phyloP scores from a whole-genome alignment of 1,139 yeast genomes.

The Candida sp. region DNA sequence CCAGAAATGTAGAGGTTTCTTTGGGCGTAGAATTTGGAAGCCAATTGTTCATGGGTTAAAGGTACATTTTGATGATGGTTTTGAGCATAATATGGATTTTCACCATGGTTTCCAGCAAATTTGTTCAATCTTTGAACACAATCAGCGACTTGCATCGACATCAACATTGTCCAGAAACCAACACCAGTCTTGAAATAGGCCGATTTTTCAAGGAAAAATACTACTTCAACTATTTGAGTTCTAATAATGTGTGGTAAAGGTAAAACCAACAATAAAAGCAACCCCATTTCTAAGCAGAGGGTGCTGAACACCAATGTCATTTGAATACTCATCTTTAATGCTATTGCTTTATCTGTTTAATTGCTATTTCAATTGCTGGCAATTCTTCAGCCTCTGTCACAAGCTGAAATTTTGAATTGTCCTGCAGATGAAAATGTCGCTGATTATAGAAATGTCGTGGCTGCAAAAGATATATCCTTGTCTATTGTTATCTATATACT shows the following conservation, averaged over 20 bases:
- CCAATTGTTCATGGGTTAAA: conserved; percentile 39
- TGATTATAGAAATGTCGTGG: too few relatives aligned
- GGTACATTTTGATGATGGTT: conserved; percentile 7
- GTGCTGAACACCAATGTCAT: conserved; percentile 42
- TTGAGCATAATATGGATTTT: conserved; percentile 23
- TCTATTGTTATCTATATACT: too few relatives aligned
- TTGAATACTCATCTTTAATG: conserved; percentile 38
- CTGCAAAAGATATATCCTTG: too few relatives aligned
- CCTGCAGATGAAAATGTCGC: neutral
- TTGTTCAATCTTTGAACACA: conserved; percentile 48
- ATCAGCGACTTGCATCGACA: conserved; percentile 57
- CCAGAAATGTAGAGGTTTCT: conserved; percentile 71
- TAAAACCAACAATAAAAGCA: conserved; percentile 49
- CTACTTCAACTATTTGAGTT: conserved; percentile 36
- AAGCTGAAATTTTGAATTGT: neutral
- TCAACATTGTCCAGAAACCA: conserved; percentile 41
- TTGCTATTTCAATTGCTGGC: neutral
- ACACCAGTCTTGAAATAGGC: conserved; percentile 49
- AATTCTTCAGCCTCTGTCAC: conserved; percentile 1
- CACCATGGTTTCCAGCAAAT: conserved; percentile 17
- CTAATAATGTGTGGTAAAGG: conserved; percentile 64
- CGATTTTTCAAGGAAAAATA: conserved; percentile 31
- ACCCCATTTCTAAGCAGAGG: conserved; percentile 52
- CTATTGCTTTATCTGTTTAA: neutral
- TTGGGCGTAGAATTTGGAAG: conserved; percentile 64